phyloP scores from a whole-genome alignment of 345 rosid genomes.

The Balakata baccata region DNA sequence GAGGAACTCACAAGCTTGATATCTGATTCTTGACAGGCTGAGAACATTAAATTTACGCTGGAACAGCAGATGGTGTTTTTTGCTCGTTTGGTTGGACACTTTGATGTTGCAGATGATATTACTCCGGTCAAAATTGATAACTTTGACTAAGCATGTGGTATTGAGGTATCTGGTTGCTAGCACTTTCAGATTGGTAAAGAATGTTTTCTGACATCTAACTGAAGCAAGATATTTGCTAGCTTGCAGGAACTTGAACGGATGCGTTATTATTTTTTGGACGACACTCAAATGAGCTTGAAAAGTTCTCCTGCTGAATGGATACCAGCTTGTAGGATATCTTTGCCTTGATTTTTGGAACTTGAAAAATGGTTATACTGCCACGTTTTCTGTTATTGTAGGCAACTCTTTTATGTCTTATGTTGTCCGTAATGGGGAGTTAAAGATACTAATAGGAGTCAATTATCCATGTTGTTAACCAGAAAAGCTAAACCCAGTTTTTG shows the following conservation, averaged over 20 bases:
- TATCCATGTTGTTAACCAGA: neutral
- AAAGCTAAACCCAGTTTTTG: neutral
- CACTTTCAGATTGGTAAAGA: neutral
- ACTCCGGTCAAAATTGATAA: slow-evolving; percentile 69
- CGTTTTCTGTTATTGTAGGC: neutral
- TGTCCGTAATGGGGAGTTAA: too few species aligned
- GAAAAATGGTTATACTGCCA: neutral
- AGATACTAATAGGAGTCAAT: too few species aligned
- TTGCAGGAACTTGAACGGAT: neutral
- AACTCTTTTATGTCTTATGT: neutral
- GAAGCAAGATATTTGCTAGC: neutral
- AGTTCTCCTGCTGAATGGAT: neutral
- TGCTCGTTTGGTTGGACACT: slow-evolving; percentile 66
- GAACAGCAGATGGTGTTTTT: slow-evolving; percentile 94
- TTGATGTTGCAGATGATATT: slow-evolving; percentile 71
- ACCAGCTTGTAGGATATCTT: neutral
- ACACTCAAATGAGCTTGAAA: neutral
- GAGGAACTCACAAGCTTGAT: slow-evolving; percentile 3
- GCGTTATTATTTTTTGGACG: neutral
- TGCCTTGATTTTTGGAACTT: neutral
- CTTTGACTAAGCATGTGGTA: slow-evolving; percentile 44
- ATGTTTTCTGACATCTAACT: neutral
- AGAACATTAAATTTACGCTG: slow-evolving; percentile 81
- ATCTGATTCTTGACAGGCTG: slow-evolving; percentile 52
- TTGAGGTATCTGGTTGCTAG: neutral